phyloP scores from a whole-genome alignment of 2,329 filamentous ascomycete species.

The Ophiostoma sp. region DNA sequence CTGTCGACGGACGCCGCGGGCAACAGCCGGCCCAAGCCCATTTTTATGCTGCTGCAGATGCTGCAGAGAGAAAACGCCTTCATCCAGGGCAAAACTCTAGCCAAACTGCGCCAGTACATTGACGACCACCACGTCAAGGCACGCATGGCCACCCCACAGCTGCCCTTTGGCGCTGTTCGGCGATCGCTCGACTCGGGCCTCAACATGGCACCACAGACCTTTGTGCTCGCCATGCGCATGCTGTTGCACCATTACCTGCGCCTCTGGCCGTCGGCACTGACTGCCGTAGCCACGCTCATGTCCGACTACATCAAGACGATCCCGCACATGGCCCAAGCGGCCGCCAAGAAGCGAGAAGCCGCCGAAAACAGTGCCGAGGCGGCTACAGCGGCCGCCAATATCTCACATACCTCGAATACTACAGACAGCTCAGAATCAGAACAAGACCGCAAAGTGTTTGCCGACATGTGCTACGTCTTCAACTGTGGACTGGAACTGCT shows the following conservation, averaged over 20 bases:
- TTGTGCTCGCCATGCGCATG: constrained; percentile 30
- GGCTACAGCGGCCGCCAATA: not conserved
- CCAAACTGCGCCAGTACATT: constrained; percentile 35
- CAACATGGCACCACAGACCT: constrained; percentile 30
- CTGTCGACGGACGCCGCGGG: constrained; percentile 30
- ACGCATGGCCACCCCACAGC: constrained; percentile 5
- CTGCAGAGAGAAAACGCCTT: constrained; percentile 36
- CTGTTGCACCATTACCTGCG: constrained; percentile 32
- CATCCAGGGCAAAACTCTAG: constrained; percentile 32
- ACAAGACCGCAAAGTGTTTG: constrained; percentile 27
- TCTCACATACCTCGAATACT: not conserved
- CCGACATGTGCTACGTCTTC: constrained; percentile 36
- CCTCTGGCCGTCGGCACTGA: constrained; percentile 33
- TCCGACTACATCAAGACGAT: constrained; percentile 30
- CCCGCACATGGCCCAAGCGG: constrained; percentile 20
- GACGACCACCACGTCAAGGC: constrained; percentile 24
- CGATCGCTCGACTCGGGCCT: constrained; percentile 27
- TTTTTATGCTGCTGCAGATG: constrained; percentile 39
- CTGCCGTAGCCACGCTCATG: constrained; percentile 31
- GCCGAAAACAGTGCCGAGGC: not conserved
- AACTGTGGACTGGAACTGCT: constrained; percentile 40
- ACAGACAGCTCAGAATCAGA: not conserved
- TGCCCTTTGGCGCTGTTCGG: constrained; percentile 25
- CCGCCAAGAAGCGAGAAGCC: constrained; percentile 18
- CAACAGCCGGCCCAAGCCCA: constrained; percentile 33